Base-by-base conservation (phyloP, 129 eudicot genomes). In the Saussurea involucrata region DNA sequence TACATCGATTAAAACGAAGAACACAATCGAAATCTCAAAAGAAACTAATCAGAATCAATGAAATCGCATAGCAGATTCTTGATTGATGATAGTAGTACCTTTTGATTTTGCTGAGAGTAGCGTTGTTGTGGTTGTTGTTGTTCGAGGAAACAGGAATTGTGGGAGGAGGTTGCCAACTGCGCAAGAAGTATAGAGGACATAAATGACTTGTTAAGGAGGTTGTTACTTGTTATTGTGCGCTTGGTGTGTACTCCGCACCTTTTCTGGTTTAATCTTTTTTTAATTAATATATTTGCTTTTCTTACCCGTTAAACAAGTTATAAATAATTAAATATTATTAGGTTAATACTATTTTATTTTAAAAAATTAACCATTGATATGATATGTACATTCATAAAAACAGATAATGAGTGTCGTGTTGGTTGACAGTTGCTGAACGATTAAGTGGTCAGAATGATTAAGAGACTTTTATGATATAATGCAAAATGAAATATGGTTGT, bases 191-290 rank as follows among this genome's bases (percentile, higher is more conserved):
- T 32, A 15, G 55, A 68, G 57, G 71, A 17, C 33, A 63, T 37
- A 63, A 63, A 75, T 75, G 71, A 75, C 79, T 75, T 33, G 69
- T 63, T 40, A 22, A 63, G 31, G 71, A 64, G 71, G 79, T 75
- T 63, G 71, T 40, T 64, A 27, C 8, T 75, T 63, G 71, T 40
- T 64, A 27, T 17, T 49, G 60, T 69, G 31, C 73, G 73, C 73
- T 33, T 68, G 72, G 55, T 68, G 25, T 49, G 18, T 53, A 46
- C 44, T 72, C 76, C 18, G 44, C 76, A 27, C 11, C 22, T 40
- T 70, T 71, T 71, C 63, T 46, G 1, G 22, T 11, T 71, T 44
- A 24, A 42, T 71, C 15, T 71, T 71, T 63, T 70, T 63, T 58
- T 58, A 1, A 4, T 5, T 57, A 58, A 22, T 63, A 5, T 0